A percentile compares a stretch with the other conserved stretches of the same genome.
These are phyloP conservation scores for Trichoderma sp. DNA, from an alignment of 2,329 filamentous ascomycete genomes.

Conservation along the genomic window DNA sequence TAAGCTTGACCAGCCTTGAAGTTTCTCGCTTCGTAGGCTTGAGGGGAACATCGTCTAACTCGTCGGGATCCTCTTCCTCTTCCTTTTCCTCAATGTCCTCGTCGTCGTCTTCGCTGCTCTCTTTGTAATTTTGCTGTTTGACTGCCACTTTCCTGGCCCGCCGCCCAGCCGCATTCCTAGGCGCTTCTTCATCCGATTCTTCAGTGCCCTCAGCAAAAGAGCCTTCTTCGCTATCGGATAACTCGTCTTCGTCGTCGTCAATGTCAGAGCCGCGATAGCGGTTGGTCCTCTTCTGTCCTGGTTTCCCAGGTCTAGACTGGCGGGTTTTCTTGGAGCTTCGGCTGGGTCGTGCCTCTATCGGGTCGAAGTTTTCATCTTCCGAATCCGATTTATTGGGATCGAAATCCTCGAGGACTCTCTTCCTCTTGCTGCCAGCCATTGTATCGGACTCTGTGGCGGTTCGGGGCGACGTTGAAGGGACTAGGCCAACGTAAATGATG, in stretches of 20 bases:
- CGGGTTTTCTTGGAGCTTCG: constrained; percentile 46
- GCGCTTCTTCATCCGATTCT: constrained; percentile 44
- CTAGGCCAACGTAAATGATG: not conserved
- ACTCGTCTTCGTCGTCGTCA: constrained; percentile 59
- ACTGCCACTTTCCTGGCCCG: constrained; percentile 50
- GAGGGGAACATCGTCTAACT: constrained; percentile 31
- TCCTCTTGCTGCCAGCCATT: constrained; percentile 52
- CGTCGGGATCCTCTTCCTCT: constrained; percentile 26
- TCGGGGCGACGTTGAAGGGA: not conserved
- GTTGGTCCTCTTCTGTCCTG: constrained; percentile 40
- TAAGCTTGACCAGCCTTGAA: constrained; percentile 49
- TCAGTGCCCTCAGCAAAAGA: constrained; percentile 50
- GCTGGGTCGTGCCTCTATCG: constrained; percentile 47
- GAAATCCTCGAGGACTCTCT: constrained; percentile 57
- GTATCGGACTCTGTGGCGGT: not conserved
- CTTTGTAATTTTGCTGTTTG: constrained; percentile 49
- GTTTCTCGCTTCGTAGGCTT: constrained; percentile 30
- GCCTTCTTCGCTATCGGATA: constrained; percentile 54
- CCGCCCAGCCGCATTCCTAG: constrained; percentile 51
- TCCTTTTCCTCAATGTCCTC: constrained; percentile 32
- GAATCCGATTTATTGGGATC: constrained; percentile 68
- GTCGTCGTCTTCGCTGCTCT: constrained; percentile 45
- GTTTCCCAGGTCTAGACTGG: constrained; percentile 38
- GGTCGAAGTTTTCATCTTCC: constrained; percentile 67
- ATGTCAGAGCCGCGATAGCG: constrained; percentile 63